Base-by-base conservation (phyloP, 2,329 filamentous ascomycete genomes). In the Neonectria ditissima region DNA sequence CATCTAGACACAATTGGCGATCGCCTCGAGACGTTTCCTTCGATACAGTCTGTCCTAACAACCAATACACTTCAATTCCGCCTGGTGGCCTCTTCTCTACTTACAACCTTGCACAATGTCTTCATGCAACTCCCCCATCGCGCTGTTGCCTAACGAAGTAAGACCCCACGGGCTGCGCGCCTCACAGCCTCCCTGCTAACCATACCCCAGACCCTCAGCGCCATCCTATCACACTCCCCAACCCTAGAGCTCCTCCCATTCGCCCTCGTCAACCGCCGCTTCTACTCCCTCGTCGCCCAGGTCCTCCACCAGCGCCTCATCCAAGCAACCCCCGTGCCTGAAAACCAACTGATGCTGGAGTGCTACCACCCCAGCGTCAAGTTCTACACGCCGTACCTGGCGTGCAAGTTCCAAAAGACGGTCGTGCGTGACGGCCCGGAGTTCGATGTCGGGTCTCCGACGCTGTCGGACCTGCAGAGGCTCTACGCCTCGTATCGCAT, bases 401-500 rank as follows among this genome's bases (percentile, higher is more conserved):
- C 77, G 74, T 94, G 92, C 77, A 82, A 87, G 47, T 91, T 91
- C 66, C 80, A 90, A 11, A 87, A 86, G 30, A 93, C 90, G 2
- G 82, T 67, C 6, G 32, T 61, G 1, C 57, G 52, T 16, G 67
- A 71, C 3, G 67, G 65, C 1, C 37, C 37, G 9, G 37, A 41
- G n/a, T 41, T 41, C 37, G 37, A 41, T 5, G 7, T 8, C 4
- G 0, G 59, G 53, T 2, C 62, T 56, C 69, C 62, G 8, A 51
- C 67, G 14, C 66, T 84, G 9, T 65, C 70, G 22, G 75, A 79
- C n/a, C 80, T 92, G 57, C 79, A 80, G 13, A 78, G 78, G 4
- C 78, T 93, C 48, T 95, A 94, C 79, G 89, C 90, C 6, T 86
- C 88, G 26, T 96, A 94, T 75, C 84, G 85, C 18, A 92, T 91